Evolutionary conservation across 345 rosid genomes (phyloP).

Genomic region (Hevea brasiliensis): DNA sequence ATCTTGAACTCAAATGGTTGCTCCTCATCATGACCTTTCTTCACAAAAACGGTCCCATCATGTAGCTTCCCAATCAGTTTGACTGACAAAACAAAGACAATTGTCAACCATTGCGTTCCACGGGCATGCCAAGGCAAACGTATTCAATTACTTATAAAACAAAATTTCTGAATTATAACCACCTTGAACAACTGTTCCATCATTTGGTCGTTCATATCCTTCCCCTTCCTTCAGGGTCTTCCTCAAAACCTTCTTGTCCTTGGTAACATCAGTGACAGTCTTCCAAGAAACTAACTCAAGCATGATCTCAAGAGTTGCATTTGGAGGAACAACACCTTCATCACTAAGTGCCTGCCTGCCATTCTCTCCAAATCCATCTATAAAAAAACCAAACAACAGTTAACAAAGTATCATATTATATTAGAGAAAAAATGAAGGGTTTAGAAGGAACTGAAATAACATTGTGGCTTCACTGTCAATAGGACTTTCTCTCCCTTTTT

Average conservation of each 20-base stretch:
- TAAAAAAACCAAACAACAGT: not conserved
- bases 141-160: too few relatives aligned
- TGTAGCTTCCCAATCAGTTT: constrained; percentile 77
- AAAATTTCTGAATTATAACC: not conserved
- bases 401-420: not conserved
- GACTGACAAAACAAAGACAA: constrained; percentile 45
- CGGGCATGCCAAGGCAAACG: not conserved
- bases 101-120: not conserved
- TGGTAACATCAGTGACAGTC: constrained; percentile 72
- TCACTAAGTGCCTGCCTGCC: constrained; percentile 57
- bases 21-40: constrained; percentile 70
- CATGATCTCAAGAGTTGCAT: constrained; percentile 56
- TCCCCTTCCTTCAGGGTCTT: constrained; percentile 85
- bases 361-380: constrained; percentile 95
- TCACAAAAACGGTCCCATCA: constrained; percentile 75
- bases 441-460: constrained; percentile 30
- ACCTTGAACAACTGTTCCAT: constrained; percentile 79
- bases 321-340: constrained; percentile 80
- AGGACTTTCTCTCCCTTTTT: constrained; percentile 78
- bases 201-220: constrained; percentile 80
- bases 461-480: constrained; percentile 77
- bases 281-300: constrained; percentile 87
- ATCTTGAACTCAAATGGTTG: constrained; percentile 70
- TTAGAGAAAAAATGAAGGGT: not conserved
- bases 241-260: constrained; percentile 78